Conservation (phyloP, 116 monocot species). For the Phalaenopsis hybrid region DNA sequence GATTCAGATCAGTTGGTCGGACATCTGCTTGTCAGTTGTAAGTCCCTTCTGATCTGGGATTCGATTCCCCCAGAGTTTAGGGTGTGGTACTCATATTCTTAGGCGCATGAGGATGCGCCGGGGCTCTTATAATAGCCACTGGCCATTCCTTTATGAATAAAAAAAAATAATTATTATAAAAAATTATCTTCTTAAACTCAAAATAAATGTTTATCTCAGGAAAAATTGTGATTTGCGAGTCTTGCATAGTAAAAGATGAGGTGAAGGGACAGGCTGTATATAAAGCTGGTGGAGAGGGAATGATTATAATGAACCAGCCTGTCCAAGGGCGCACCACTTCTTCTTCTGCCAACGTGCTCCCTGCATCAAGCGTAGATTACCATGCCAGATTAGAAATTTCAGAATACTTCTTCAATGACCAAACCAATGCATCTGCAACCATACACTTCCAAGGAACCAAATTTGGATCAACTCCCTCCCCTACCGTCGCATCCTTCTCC, state of each 20-base stretch:
- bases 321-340: not conserved
- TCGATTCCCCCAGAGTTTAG: too few relatives aligned
- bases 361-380: not conserved
- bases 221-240: not conserved
- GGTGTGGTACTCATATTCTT: not conserved
- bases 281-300: not conserved
- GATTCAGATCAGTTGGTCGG: too few relatives aligned
- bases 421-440: not conserved
- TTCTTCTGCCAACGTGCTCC: not conserved
- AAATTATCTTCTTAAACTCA: too few relatives aligned
- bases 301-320: not conserved
- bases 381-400: not conserved
- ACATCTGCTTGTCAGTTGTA: too few relatives aligned
- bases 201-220: not conserved
- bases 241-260: not conserved
- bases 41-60: too few relatives aligned
- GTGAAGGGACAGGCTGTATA: not conserved
- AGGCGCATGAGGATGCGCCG: too few relatives aligned
- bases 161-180: too few relatives aligned
- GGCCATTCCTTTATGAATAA: not conserved
- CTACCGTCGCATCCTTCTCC: slow-evolving; percentile 5
- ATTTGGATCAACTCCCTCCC: not conserved
- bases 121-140: too few relatives aligned
- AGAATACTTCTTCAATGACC: not conserved
- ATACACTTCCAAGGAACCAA: not conserved